Percentiles rank a stretch among this genome's conserved stretches.
Conservation (phyloP, 2,329 filamentous ascomycete genomes). For the Penicillium occitanis region DNA sequence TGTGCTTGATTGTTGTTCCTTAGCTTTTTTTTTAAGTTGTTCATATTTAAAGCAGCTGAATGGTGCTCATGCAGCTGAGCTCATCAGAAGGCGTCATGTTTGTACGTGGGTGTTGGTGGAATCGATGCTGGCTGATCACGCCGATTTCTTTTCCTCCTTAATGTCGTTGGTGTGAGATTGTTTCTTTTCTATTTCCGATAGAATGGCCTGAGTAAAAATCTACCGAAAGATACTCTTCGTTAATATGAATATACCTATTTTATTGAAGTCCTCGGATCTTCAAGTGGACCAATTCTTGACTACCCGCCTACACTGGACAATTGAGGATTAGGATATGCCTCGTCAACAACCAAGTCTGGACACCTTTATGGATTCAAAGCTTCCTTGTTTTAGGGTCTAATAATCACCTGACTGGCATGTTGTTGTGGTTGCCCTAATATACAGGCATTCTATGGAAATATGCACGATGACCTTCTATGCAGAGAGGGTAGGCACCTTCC, state of each 20-base stretch:
- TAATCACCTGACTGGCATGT: background rate
- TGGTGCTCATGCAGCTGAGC: background rate
- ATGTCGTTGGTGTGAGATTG: background rate
- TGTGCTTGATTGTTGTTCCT: constrained; percentile 6
- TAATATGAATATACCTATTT: background rate
- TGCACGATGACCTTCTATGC: background rate
- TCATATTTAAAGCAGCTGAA: constrained; percentile 8
- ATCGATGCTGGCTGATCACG: background rate
- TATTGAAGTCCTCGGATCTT: background rate
- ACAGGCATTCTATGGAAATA: background rate
- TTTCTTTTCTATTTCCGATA: background rate
- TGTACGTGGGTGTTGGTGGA: constrained; percentile 2
- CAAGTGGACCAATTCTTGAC: background rate
- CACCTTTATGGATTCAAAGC: background rate
- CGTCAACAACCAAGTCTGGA: background rate
- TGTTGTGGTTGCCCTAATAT: background rate
- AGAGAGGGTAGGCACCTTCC: constrained; percentile 5
- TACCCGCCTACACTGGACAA: background rate
- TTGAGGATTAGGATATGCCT: background rate
- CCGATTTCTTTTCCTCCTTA: background rate
- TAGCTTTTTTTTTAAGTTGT: constrained; percentile 1
- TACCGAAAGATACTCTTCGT: background rate
- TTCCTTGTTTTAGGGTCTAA: background rate
- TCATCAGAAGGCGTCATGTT: constrained; percentile 12
- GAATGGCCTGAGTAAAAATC: background rate